Base-by-base conservation (phyloP, 1,284 basidiomycete genomes). In the Lignosus rhinocerotis region DNA sequence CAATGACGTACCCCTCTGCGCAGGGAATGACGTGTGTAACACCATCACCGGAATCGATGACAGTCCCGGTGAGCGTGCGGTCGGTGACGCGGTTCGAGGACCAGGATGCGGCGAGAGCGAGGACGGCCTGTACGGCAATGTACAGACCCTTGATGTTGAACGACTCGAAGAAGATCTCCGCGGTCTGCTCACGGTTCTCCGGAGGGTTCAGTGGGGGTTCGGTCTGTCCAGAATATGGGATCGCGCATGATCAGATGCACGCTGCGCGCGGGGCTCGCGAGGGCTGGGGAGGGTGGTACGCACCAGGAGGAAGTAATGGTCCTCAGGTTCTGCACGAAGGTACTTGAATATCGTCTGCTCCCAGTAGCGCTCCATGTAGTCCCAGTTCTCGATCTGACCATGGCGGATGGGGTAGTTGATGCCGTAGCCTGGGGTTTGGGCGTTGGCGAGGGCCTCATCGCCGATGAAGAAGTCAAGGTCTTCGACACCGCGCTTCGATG, bases 311-410 rank as follows among this genome's bases (percentile, higher is more conserved):
- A 98, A 98, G 76, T 98, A 94, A 76, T 99, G 97, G 76, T 99
- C 97, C 77, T 99, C 97, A 12, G 97, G 97, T 76, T 99, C 97
- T 12, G 96, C 96, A 59, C 96, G 85, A 61, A 99, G 83, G 78
- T 99, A 99, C 79, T 99, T 99, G 88, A 99, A 99, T 84, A 99
- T 99, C 67, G 92, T 94, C 80, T 99, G 96, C 76, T 98, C 96
- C 97, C 96, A 99, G 77, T 96, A 99, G 10, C 97, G 83, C 75
- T 99, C 97, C 97, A 99, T 99, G 69, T 97, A 88, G 77, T 99
- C 97, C 97, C 97, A 99, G 73, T 99, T 98, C 66, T 99, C 97
- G 71, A 99, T 98, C 87, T 94, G 90, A 39, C 97, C 97, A 73
- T 99, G 97, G 56, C 93, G 86, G 72, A 99, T 98, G 21, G 97